Percentiles rank a stretch among this genome's conserved stretches.
phyloP scores from a whole-genome alignment of 106 monocot genomes.

The Dioscorea alata region DNA sequence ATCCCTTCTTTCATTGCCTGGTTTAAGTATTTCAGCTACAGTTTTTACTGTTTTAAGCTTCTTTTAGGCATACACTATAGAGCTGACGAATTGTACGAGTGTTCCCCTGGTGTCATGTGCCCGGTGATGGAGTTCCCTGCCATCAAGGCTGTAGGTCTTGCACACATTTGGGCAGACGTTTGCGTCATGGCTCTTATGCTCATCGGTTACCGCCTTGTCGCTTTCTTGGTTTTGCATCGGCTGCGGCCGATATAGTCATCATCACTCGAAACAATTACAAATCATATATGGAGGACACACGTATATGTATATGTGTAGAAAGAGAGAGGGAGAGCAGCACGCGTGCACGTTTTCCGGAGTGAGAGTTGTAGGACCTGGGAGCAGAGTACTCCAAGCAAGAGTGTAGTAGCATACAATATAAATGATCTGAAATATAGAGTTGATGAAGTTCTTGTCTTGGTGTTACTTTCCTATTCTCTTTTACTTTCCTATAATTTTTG shows the following conservation, averaged over 20 bases:
- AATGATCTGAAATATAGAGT: too few species aligned
- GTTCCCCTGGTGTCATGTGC: slow-evolving; percentile 39
- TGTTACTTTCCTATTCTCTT: too few species aligned
- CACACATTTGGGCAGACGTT: slow-evolving; percentile 61
- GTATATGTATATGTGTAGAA: too few species aligned
- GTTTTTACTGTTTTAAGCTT: slow-evolving; percentile 83
- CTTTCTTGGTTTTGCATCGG: slow-evolving; percentile 57
- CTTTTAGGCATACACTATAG: slow-evolving; percentile 54
- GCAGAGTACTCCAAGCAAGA: too few species aligned
- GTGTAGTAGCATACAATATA: too few species aligned
- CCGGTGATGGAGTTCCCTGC: slow-evolving; percentile 45
- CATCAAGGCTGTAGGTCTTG: slow-evolving; percentile 52
- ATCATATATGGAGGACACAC: too few species aligned
- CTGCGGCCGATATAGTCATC: slow-evolving; percentile 29
- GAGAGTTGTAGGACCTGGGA: too few species aligned
- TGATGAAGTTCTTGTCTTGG: too few species aligned
- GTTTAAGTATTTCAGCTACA: slow-evolving; percentile 82
- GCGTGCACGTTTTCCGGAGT: too few species aligned
- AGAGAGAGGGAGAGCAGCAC: too few species aligned
- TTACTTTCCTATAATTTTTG: too few species aligned
- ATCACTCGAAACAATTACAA: too few species aligned
- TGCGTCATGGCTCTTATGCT: slow-evolving; percentile 80
- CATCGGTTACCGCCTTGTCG: slow-evolving; percentile 60
- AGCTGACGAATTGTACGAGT: slow-evolving; percentile 42
- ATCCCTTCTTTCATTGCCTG: slow-evolving; percentile 69